Percentiles rank a stretch among this genome's conserved stretches.
phyloP scores from a whole-genome alignment of 805 yeast genomes.

The Suhomyces xylopsoci region DNA sequence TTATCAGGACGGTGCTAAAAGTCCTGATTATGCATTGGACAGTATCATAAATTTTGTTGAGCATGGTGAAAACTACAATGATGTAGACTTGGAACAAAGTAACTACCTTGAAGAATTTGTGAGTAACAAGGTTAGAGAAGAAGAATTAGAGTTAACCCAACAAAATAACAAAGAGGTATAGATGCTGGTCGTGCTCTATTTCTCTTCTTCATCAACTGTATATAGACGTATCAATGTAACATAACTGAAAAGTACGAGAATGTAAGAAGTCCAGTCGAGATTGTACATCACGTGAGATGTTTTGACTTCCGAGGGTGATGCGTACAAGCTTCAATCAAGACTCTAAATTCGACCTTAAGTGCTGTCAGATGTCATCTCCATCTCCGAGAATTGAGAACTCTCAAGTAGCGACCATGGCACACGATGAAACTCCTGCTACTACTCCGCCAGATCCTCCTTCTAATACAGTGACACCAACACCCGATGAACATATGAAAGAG shows the following conservation, averaged over 20 bases:
- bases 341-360: background rate
- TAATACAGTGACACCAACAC: constrained; percentile 5
- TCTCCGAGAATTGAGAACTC: background rate
- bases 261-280: background rate
- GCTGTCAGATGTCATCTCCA: constrained; percentile 1
- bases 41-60: constrained; percentile 75
- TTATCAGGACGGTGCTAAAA: constrained; percentile 66
- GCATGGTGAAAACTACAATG: constrained; percentile 56
- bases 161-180: background rate
- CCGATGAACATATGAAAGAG: constrained; percentile 8
- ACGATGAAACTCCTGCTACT: constrained; percentile 18
- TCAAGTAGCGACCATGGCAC: background rate
- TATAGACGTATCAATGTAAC: background rate
- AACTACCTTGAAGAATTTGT: constrained; percentile 36
- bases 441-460: constrained; percentile 18
- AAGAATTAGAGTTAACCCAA: constrained; percentile 11
- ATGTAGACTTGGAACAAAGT: constrained; percentile 33
- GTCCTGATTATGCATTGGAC: constrained; percentile 67
- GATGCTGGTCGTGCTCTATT: background rate
- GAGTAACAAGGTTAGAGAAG: constrained; percentile 23
- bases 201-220: background rate
- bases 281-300: background rate
- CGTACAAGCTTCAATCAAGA: constrained; percentile 1
- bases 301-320: constrained; percentile 14
- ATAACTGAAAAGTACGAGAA: background rate